Conservation (phyloP, 73 alveolate species). For the Paraurostyla sp. region DNA sequence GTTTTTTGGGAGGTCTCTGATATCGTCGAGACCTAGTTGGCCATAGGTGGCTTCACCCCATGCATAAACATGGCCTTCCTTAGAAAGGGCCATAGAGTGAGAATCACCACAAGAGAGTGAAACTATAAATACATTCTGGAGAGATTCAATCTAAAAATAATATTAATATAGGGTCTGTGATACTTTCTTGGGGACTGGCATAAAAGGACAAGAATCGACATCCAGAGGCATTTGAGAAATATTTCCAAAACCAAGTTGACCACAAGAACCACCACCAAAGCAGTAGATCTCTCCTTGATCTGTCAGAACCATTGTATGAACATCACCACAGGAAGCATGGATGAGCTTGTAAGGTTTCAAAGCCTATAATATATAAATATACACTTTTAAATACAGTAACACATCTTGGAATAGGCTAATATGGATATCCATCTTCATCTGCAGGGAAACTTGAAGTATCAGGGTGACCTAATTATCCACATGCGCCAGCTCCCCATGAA, state of each 20-base stretch:
- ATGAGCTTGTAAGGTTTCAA: conserved; percentile 70
- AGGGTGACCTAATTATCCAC: conserved; percentile 96
- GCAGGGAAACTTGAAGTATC: conserved; percentile 86
- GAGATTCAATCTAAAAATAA: conserved; percentile 67
- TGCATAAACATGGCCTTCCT: conserved; percentile 91
- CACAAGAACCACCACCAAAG: conserved; percentile 84
- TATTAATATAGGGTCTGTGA: background rate
- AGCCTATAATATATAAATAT: conserved; percentile 46
- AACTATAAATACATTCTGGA: conserved; percentile 71
- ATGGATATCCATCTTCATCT: conserved; percentile 94
- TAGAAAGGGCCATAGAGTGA: conserved; percentile 89
- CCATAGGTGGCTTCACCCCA: conserved; percentile 98
- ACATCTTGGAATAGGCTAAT: conserved; percentile 89
- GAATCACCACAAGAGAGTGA: conserved; percentile 93
- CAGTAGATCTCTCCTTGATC: conserved; percentile 78
- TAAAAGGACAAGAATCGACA: conserved; percentile 89
- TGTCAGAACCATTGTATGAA: conserved; percentile 85
- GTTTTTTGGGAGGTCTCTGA: conserved; percentile 75
- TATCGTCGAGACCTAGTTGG: conserved; percentile 86
- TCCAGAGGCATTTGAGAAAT: conserved; percentile 84
- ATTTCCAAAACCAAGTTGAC: conserved; percentile 76
- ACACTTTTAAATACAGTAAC: conserved; percentile 49
- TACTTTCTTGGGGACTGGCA: conserved; percentile 86
- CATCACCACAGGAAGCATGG: conserved; percentile 92
- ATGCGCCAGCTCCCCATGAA: conserved; percentile 96